These are phyloP conservation scores for Lentinus tigrinus DNA, from an alignment of 768 basidiomycete species.

Conservation along the genomic window DNA sequence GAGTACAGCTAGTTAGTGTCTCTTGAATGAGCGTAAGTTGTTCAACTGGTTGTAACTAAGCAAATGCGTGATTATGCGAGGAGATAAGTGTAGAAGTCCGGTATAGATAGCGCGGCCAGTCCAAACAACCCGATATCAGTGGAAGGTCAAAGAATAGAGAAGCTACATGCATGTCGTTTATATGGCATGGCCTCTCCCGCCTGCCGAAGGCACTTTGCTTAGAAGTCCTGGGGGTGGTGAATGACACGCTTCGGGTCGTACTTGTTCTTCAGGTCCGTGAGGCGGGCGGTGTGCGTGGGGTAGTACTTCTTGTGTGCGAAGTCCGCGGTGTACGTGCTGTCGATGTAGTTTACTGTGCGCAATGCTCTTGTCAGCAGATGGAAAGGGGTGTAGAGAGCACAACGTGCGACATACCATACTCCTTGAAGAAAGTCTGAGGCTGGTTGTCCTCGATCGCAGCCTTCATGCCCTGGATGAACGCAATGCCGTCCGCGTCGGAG, in stretches of 20 bases:
- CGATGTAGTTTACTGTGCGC: background rate
- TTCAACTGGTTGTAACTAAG: too few species aligned
- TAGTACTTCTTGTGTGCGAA: background rate
- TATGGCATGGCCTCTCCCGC: too few species aligned
- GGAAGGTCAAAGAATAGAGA: too few species aligned
- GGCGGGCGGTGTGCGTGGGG: background rate
- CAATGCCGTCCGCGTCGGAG: background rate
- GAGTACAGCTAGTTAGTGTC: too few species aligned
- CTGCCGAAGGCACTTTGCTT: background rate
- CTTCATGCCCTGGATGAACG: conserved; percentile 4
- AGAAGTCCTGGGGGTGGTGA: conserved; percentile 3
- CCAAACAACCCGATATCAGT: too few species aligned
- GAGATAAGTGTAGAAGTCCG: too few species aligned
- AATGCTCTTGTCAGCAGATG: background rate
- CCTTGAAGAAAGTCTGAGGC: background rate
- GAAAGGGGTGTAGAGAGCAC: too few species aligned
- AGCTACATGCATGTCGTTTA: too few species aligned
- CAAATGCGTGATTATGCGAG: too few species aligned
- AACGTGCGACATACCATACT: background rate
- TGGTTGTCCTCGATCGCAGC: background rate
- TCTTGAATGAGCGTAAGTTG: too few species aligned
- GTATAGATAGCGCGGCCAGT: too few species aligned
- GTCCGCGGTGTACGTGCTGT: conserved; percentile 3
- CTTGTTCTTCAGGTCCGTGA: conserved; percentile 3
- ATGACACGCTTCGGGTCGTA: background rate